Conservation (phyloP, 192 early-diverging fungal genomes). For the Backusella liffmaniae region DNA sequence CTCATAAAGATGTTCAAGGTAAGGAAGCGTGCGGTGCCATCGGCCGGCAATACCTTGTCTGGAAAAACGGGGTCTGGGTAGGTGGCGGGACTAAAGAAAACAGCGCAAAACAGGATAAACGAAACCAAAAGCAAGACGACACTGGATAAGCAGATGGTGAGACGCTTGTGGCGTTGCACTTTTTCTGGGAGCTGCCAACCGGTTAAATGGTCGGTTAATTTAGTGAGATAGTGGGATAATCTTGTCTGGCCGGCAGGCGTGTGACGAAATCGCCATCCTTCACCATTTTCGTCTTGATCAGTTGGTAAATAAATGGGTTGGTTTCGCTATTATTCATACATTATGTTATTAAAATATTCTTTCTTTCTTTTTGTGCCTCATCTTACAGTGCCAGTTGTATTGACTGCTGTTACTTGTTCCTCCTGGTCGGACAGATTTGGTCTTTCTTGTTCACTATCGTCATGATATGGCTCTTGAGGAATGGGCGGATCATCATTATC, state of each 20-base stretch:
- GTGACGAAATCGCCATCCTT: neutral
- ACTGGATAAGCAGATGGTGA: constrained; percentile 12
- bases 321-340: neutral
- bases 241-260: neutral
- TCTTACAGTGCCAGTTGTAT: neutral
- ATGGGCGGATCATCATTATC: neutral
- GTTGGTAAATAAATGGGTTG: constrained; percentile 31
- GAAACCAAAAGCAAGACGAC: constrained; percentile 5
- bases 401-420: neutral
- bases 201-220: neutral
- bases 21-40: constrained; percentile 46
- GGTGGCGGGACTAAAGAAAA: constrained; percentile 28
- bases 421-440: neutral
- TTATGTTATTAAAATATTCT: constrained; percentile 1
- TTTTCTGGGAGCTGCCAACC: neutral
- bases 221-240: neutral
- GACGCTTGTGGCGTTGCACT: neutral
- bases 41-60: constrained; percentile 17
- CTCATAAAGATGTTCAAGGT: constrained; percentile 75
- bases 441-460: constrained; percentile 2
- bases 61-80: constrained; percentile 33
- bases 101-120: constrained; percentile 28
- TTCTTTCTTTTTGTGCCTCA: neutral
- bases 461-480: constrained; percentile 9
- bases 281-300: neutral